Conservation (phyloP, 129 eudicot species). For the Escallonia rubra region DNA sequence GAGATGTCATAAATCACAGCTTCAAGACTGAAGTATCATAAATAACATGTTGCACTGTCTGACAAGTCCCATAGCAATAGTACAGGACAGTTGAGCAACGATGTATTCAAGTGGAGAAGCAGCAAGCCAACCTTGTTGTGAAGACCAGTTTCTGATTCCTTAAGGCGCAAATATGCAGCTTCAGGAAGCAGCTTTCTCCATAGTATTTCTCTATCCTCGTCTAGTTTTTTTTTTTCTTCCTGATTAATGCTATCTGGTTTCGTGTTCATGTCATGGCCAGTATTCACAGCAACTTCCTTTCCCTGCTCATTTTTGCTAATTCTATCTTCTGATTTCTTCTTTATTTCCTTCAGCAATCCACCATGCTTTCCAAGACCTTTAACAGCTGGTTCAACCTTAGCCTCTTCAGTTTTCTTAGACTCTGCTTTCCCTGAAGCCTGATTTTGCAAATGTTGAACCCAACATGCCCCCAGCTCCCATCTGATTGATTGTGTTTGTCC, state of each 20-base stretch:
- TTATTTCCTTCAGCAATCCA: constrained; percentile 80
- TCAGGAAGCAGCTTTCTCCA: constrained; percentile 74
- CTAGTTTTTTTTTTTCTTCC: constrained; percentile 52
- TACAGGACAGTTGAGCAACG: not conserved
- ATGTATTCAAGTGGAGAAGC: constrained; percentile 1
- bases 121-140: constrained; percentile 70
- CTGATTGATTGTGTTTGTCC: constrained; percentile 55
- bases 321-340: constrained; percentile 66
- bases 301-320: constrained; percentile 40
- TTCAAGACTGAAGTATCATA: not conserved
- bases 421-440: constrained; percentile 72
- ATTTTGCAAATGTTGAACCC: constrained; percentile 98
- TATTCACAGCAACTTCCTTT: constrained; percentile 32
- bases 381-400: constrained; percentile 79
- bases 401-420: constrained; percentile 60
- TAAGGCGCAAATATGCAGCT: constrained; percentile 77
- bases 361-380: constrained; percentile 93
- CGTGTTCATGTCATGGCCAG: constrained; percentile 24
- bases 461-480: constrained; percentile 99
- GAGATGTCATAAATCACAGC: not conserved
- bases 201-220: constrained; percentile 58
- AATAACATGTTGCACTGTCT: not conserved
- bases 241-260: constrained; percentile 34
- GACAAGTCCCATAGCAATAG: not conserved
- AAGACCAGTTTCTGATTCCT: constrained; percentile 93